Conservation (phyloP, 1,284 basidiomycete genomes). For the Xerocomus nothofagi region DNA sequence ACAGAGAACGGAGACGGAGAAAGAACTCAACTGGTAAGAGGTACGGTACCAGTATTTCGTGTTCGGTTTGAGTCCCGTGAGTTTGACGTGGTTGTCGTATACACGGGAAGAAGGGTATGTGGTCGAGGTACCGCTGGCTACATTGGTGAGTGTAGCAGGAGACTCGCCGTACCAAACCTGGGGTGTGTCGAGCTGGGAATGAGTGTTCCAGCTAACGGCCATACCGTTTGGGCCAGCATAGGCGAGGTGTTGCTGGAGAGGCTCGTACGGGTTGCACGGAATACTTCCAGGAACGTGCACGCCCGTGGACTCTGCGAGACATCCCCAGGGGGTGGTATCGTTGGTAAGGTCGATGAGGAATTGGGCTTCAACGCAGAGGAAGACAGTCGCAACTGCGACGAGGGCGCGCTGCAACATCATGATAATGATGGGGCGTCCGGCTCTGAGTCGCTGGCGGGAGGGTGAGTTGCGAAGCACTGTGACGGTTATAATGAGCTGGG, state of each 20-base stretch:
- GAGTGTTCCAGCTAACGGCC: constrained; percentile 31
- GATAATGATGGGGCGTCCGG: neutral
- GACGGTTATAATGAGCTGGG: no score
- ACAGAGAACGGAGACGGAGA: no score
- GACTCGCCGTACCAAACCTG: constrained; percentile 31
- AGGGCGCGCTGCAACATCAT: constrained; percentile 13
- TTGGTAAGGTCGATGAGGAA: constrained; percentile 21
- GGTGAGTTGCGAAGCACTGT: no score
- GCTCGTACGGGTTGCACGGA: constrained; percentile 31
- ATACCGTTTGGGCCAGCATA: constrained; percentile 28
- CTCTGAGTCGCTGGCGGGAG: no score
- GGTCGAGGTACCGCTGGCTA: constrained; percentile 21
- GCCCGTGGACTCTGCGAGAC: constrained; percentile 28
- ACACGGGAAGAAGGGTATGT: constrained; percentile 29
- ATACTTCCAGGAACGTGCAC: constrained; percentile 31
- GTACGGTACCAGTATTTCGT: constrained; percentile 32
- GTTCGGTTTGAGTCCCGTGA: constrained; percentile 23
- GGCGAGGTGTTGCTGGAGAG: constrained; percentile 28
- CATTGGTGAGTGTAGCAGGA: constrained; percentile 16
- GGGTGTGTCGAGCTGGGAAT: constrained; percentile 18
- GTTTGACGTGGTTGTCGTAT: constrained; percentile 31
- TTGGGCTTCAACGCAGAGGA: constrained; percentile 22
- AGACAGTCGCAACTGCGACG: neutral
- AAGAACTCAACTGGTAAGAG: constrained; percentile 26
- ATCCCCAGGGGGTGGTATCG: constrained; percentile 15